Base-by-base conservation (phyloP, 805 yeast species). In the Hanseniaspora nectarophila region DNA sequence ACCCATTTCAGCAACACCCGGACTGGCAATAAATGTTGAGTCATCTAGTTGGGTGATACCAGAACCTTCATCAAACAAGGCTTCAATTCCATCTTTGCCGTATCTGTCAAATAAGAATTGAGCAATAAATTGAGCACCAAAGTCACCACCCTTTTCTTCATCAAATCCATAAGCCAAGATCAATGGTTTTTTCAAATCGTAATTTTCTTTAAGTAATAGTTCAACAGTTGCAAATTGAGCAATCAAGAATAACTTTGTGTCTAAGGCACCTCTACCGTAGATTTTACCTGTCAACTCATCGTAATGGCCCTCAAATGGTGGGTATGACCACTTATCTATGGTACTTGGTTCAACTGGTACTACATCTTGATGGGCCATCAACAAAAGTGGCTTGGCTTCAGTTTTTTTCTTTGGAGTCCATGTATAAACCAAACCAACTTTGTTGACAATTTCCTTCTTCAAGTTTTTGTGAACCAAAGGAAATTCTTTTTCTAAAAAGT, bases 361-460 rank as follows among this genome's bases (percentile, higher is more conserved):
- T 2, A 80, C 84, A 60, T 84, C 90, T 61, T 77, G 82, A 62
- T 84, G 92, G 2, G 87, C 88, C 60, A 81, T 74, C 47, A 82
- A 67, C 61, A 83, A 59, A 26, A 80, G 56, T 15, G 92, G 92
- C 62, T 80, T 79, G 54, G 78, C 65, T 3, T 62, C 46, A 13
- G 56, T 28, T 43, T 73, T 59, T 5, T 72, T 61, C 3, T 90
- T 88, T 50, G 71, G 60, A 70, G 78, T 59, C 74, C 83, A 75
- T 18, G 82, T 77, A 60, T 68, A 73, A 1, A 84, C 70, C 50
- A 84, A 66, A 5, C 82, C 85, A 56, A 77, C 75, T 8, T 76
- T 70, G 61, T 81, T 81, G 43, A 81, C 74, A 16, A 66, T 71
- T 54, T 72, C 76, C 9, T 78, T 68, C 39, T 73, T 67, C 52